These are phyloP conservation scores for Cladosporium sp. DNA, from an alignment of 2,329 filamentous ascomycete species.

Conservation along the genomic window DNA sequence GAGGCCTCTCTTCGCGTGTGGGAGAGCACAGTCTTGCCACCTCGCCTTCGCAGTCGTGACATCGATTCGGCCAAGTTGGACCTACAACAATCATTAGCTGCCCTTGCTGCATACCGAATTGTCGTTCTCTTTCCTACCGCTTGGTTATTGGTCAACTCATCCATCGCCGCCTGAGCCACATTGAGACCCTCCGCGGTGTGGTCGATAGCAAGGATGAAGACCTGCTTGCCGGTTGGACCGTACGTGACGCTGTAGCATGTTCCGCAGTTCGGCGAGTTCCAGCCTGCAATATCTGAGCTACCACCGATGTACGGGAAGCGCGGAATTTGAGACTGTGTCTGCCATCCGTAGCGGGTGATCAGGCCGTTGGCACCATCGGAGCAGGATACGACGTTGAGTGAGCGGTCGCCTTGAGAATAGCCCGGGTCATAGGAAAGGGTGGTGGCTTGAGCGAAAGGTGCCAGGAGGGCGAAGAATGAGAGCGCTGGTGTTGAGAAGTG, in stretches of 20 bases:
- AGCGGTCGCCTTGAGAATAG: constrained; percentile 60
- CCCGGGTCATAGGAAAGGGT: constrained; percentile 62
- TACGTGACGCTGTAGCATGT: constrained; percentile 51
- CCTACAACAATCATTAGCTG: background rate
- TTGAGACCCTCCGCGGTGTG: constrained; percentile 46
- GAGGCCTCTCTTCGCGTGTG: constrained; percentile 21
- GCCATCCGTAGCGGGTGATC: constrained; percentile 55
- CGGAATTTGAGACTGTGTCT: constrained; percentile 41
- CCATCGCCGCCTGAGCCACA: constrained; percentile 46
- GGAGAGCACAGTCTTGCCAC: constrained; percentile 33
- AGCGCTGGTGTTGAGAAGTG: constrained; percentile 36
- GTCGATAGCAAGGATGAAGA: constrained; percentile 50
- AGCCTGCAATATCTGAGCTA: constrained; percentile 44
- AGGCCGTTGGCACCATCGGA: constrained; percentile 66
- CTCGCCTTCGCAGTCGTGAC: constrained; percentile 36
- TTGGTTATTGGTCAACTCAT: constrained; percentile 45
- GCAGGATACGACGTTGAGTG: constrained; percentile 59
- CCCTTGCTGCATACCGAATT: background rate
- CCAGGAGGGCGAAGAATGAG: constrained; percentile 30
- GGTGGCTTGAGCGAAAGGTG: constrained; percentile 15
- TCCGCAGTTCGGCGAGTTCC: constrained; percentile 48
- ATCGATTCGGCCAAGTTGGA: constrained; percentile 35
- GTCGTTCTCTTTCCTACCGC: constrained; percentile 27
- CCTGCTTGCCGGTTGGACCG: constrained; percentile 36
- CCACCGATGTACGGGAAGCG: constrained; percentile 49